A percentile compares a stretch with the other conserved stretches of the same genome.
Conservation (phyloP, 345 rosid species). For the Firmiana major region DNA sequence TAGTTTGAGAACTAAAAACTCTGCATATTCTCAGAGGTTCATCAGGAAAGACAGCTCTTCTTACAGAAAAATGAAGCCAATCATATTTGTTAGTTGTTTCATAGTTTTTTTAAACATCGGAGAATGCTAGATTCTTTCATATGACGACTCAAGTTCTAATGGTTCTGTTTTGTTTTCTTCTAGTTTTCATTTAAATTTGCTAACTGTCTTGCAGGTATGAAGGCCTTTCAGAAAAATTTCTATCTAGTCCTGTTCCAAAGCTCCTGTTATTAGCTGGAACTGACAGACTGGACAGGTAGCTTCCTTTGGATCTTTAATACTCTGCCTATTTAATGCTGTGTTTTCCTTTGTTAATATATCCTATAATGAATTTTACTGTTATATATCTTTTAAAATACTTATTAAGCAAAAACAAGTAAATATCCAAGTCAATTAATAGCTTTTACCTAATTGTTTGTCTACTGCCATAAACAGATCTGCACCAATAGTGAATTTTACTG, state of each 20-base stretch:
- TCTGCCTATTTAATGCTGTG: neutral
- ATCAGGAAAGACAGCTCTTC: neutral
- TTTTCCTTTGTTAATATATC: neutral
- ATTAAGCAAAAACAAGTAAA: too few species aligned
- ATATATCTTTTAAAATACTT: too few species aligned
- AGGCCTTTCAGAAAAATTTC: constrained; percentile 85
- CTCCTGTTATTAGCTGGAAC: constrained; percentile 86
- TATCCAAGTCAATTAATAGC: too few species aligned
- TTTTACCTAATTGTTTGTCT: neutral
- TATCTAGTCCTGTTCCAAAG: constrained; percentile 82
- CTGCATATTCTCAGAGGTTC: neutral
- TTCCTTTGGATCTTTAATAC: neutral
- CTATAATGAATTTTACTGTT: too few species aligned
- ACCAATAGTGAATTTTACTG: neutral
- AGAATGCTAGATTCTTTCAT: neutral
- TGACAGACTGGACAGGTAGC: constrained; percentile 80
- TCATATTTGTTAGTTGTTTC: neutral
- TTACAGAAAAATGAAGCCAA: neutral
- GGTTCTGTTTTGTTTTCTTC: neutral
- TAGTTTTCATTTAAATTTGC: neutral
- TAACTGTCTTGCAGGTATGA: constrained; percentile 68
- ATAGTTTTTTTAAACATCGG: neutral
- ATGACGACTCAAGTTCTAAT: neutral
- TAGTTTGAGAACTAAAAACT: neutral
- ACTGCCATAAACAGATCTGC: neutral